Evolutionary conservation across 2,329 filamentous ascomycete genomes (phyloP), one percentile per base, ranked within the genome.

Genomic region (Paecilomyces sp.): DNA sequence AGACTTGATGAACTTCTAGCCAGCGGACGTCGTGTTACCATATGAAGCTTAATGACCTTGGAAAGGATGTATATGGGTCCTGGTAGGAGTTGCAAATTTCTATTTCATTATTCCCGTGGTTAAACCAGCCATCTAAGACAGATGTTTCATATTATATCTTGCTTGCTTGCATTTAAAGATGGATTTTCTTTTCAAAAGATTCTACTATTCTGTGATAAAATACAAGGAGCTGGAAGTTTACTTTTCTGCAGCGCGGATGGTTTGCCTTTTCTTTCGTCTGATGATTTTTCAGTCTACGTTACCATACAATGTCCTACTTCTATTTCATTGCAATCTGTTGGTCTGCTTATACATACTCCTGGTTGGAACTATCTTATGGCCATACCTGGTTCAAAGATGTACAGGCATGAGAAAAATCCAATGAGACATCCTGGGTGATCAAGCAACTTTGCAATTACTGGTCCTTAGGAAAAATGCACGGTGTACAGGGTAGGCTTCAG

Each of bases 1-100:
- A 83, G 81, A 83, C 73, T 75, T 83, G 63, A 81, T 83, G 78
- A 83, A 79, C 66, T 82, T 82, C 62, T 82, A 77, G 28, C 31
- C 13, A 54, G 41, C 28, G 12, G 55, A 51, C 41, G 13, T 51
- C 55, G 51, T 34, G 6, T 53, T 53, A 18, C 4, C 41, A 15
- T 47, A 47, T 47, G 41, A 47, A 47, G 13, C 41, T 47, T 47
- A 18, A 47, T 47, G 41, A 47, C 41, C 8, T 47, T n/a, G 36
- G 36, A 47, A 18, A 18, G 15, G 36, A 47, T 18, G 36, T 18
- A 47, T 47, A 47, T 47, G 36, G 36, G 36, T 47, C 15, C n/a
- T 47, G 6, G 36, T 5, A 47, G 36, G 36, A 3, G 18, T 33
- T 53, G 54, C 12, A 30, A 11, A 12, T 53, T n/a, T 58, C 28